Percentiles rank a stretch among this genome's conserved stretches.
These are phyloP conservation scores for Blepharisma undulans DNA, from an alignment of 169 alveolate species.

Conservation along the genomic window DNA sequence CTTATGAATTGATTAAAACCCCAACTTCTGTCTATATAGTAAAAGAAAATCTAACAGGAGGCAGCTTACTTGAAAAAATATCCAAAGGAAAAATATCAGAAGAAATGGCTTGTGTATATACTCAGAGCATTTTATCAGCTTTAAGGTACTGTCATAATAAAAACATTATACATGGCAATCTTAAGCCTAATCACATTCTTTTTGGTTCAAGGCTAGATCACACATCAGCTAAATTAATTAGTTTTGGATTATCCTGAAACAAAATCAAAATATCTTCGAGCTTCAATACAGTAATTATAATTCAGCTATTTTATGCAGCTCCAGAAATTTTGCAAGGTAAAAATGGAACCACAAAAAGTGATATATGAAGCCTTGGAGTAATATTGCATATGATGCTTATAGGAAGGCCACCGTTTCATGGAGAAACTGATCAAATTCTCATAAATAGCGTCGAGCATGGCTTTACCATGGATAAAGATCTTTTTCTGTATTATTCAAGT, in stretches of 20 bases:
- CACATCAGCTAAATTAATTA: neutral
- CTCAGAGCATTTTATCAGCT: slow-evolving; percentile 58
- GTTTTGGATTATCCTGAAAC: neutral
- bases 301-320: neutral
- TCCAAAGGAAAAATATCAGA: slow-evolving; percentile 58
- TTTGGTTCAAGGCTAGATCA: slow-evolving; percentile 60
- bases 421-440: neutral
- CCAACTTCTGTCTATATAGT: slow-evolving; percentile 77
- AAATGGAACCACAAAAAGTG: slow-evolving; percentile 58
- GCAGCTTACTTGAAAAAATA: slow-evolving; percentile 82
- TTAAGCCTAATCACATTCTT: slow-evolving; percentile 91
- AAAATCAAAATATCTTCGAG: neutral
- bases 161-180: slow-evolving; percentile 89
- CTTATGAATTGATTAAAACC: slow-evolving; percentile 72
- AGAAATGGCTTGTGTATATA: slow-evolving; percentile 41
- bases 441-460: neutral
- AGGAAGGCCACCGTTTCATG: slow-evolving; percentile 60
- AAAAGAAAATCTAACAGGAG: slow-evolving; percentile 79
- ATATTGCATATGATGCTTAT: slow-evolving; percentile 57
- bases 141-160: slow-evolving; percentile 83
- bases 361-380: slow-evolving; percentile 73
- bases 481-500: neutral
- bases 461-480: neutral
- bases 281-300: neutral
- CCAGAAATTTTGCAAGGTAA: slow-evolving; percentile 21